A percentile compares a stretch with the other conserved stretches of the same genome.
These are phyloP conservation scores for Yamadazyma siamensis DNA, from an alignment of 1,139 yeast genomes.

Conservation along the genomic window DNA sequence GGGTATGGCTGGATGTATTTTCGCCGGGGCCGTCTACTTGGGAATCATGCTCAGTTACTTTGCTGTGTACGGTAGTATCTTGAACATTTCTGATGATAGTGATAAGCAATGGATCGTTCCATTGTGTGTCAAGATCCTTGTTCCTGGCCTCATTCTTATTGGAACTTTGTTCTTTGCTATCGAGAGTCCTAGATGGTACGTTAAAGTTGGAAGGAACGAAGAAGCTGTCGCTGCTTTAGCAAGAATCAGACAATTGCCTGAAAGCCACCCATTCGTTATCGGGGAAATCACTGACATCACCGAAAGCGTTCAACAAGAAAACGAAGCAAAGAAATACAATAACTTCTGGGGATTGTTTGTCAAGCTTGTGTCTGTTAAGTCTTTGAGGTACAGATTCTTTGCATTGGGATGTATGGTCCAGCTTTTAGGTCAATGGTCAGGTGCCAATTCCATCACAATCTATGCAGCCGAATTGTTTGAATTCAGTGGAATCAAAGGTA, in stretches of 20 bases:
- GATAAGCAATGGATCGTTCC: constrained; percentile 39
- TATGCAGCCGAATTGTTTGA: constrained; percentile 56
- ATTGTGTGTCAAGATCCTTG: constrained; percentile 34
- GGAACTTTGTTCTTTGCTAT: constrained; percentile 34
- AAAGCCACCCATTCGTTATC: constrained; percentile 48
- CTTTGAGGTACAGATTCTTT: constrained; percentile 45
- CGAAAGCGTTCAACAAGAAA: constrained; percentile 40
- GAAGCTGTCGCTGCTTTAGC: constrained; percentile 35
- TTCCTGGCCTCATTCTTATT: constrained; percentile 41
- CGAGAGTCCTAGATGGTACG: constrained; percentile 47
- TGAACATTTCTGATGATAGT: constrained; percentile 27
- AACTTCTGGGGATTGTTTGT: constrained; percentile 18
- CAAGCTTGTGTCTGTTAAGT: constrained; percentile 30
- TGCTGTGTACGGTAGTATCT: constrained; percentile 40
- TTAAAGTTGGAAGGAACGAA: constrained; percentile 35
- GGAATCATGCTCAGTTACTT: constrained; percentile 54
- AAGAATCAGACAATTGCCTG: constrained; percentile 47
- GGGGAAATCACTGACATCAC: constrained; percentile 53
- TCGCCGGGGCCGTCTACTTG: constrained; percentile 54
- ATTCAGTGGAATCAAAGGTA: constrained; percentile 42
- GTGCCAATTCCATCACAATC: constrained; percentile 61
- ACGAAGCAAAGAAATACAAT: constrained; percentile 23
- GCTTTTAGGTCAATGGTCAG: constrained; percentile 59
- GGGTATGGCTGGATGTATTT: constrained; percentile 48
- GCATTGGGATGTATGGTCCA: constrained; percentile 42